Evolutionary conservation across 768 basidiomycete species (phyloP).

Genomic region (Xerocomus brunneocitrinus): DNA sequence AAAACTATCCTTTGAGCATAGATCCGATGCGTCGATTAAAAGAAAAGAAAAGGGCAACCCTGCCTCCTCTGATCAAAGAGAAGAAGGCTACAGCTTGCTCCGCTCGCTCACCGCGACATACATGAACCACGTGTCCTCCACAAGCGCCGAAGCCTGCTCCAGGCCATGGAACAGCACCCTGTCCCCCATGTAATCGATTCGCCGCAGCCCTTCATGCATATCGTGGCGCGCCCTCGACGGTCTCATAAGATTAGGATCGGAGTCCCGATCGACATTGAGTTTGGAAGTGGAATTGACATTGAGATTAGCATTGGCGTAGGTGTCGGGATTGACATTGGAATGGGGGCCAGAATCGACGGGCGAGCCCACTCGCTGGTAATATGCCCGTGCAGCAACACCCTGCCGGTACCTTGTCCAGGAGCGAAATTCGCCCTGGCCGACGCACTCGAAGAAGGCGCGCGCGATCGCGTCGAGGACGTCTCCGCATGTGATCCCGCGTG

Average conservation of each 20-base stretch:
- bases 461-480: conserved; percentile 50
- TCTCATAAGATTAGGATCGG: neutral
- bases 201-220: conserved; percentile 28
- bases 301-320: conserved; percentile 21
- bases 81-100: neutral
- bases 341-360: conserved; percentile 1
- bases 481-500: conserved; percentile 42
- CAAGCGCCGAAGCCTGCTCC: conserved; percentile 42
- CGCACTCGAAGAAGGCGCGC: conserved; percentile 37
- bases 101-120: conserved; percentile 22
- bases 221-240: neutral
- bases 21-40: neutral
- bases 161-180: conserved; percentile 49
- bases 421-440: conserved; percentile 24
- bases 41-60: neutral
- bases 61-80: neutral
- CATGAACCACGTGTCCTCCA: conserved; percentile 36
- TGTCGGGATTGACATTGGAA: neutral
- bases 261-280: neutral
- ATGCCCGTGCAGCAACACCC: conserved; percentile 31
- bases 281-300: no score
- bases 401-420: conserved; percentile 26
- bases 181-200: conserved; percentile 48
- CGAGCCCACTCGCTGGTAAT: conserved; percentile 22
- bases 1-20: neutral